These are phyloP conservation scores for Rhizopogon rudus DNA, from an alignment of 768 basidiomycete species.

Conservation along the genomic window DNA sequence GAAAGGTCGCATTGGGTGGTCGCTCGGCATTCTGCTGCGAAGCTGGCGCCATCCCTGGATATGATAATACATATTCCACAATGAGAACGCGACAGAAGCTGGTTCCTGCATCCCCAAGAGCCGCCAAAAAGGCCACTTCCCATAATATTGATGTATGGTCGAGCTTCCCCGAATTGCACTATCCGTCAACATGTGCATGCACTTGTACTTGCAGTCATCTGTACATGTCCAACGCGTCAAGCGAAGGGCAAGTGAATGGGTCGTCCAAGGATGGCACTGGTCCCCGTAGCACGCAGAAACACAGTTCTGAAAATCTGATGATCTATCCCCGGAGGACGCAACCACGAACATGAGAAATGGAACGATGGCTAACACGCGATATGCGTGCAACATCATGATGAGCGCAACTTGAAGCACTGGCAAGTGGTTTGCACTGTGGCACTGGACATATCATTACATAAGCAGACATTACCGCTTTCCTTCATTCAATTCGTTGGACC, in stretches of 20 bases:
- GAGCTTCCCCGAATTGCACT: constrained; percentile 37
- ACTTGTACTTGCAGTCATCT: constrained; percentile 86
- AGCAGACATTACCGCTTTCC: neutral
- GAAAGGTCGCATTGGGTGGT: constrained; percentile 66
- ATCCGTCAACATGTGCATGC: constrained; percentile 78
- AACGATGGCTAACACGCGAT: constrained; percentile 5
- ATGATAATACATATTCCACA: constrained; percentile 83
- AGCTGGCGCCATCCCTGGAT: constrained; percentile 51
- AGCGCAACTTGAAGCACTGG: no score
- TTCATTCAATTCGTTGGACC: neutral
- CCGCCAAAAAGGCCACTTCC: constrained; percentile 97
- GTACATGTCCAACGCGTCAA: constrained; percentile 83
- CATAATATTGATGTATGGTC: constrained; percentile 74
- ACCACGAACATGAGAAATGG: constrained; percentile 6
- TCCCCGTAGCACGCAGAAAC: constrained; percentile 29
- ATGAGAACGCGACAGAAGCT: constrained; percentile 82
- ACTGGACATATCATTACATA: neutral
- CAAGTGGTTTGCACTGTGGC: no score
- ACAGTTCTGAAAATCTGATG: constrained; percentile 31
- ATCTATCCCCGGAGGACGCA: constrained; percentile 30
- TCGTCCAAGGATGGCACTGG: constrained; percentile 26
- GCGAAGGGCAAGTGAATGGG: constrained; percentile 50
- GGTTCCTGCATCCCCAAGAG: constrained; percentile 91
- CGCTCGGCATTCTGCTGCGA: constrained; percentile 37
- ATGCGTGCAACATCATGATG: constrained; percentile 5